Conservation (phyloP, 495 filamentous ascomycete genomes). For the Penicillium odoratum region DNA sequence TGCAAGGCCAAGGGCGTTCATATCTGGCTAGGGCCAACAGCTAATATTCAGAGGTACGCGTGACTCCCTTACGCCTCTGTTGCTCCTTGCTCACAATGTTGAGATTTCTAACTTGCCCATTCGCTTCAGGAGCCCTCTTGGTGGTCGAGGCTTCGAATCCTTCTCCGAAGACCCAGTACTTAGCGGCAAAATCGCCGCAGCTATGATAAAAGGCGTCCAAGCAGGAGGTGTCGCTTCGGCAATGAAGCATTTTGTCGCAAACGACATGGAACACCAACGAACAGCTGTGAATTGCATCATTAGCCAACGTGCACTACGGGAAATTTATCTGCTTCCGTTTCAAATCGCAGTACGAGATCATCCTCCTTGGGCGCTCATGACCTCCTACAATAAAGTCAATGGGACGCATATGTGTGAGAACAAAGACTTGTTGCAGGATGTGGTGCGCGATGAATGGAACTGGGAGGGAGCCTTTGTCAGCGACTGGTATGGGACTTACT, state of each 20-base stretch:
- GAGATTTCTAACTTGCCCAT: no score
- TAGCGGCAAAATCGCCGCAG: constrained; percentile 59
- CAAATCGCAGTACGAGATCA: constrained; percentile 64
- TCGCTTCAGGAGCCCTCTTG: constrained; percentile 46
- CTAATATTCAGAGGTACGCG: constrained; percentile 63
- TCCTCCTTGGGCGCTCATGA: constrained; percentile 68
- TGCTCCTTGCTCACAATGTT: no score
- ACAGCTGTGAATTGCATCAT: constrained; percentile 61
- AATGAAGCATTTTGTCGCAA: constrained; percentile 72
- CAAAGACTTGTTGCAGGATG: constrained; percentile 48
- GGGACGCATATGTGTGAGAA: constrained; percentile 66
- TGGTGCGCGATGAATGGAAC: constrained; percentile 67
- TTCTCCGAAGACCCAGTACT: constrained; percentile 74
- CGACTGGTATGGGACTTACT: constrained; percentile 57
- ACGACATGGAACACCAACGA: constrained; percentile 69
- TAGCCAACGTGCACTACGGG: constrained; percentile 64
- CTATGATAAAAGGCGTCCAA: constrained; percentile 65
- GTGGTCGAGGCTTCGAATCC: constrained; percentile 71
- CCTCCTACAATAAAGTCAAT: constrained; percentile 72
- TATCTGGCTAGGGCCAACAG: constrained; percentile 61
- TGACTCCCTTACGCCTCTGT: no score
- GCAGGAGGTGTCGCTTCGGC: constrained; percentile 61
- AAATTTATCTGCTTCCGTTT: constrained; percentile 73
- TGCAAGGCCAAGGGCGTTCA: no score
- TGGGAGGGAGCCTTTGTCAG: constrained; percentile 50